Conservation (phyloP, 2,329 filamentous ascomycete species). For the Pseudocercospora crystallina region DNA sequence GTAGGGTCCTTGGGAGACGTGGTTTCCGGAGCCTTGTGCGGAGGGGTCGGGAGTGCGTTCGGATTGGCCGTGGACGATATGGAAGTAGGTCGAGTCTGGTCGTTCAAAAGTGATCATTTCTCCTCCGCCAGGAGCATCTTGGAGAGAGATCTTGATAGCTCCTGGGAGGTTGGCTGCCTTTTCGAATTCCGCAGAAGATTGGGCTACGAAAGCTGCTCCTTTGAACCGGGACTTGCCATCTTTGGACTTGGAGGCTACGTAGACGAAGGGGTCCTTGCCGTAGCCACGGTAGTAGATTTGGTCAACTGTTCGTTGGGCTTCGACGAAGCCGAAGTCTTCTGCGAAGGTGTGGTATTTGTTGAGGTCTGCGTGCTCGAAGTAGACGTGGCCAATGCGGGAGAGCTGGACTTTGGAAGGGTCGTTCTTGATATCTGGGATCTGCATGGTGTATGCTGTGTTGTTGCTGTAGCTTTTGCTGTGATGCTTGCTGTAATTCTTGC, state of each 20-base stretch:
- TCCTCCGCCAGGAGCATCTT: slow-evolving; percentile 8
- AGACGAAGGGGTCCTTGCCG: slow-evolving; percentile 14
- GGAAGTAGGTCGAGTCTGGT: slow-evolving; percentile 10
- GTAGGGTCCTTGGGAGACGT: slow-evolving; percentile 1
- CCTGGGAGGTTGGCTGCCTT: slow-evolving; percentile 7
- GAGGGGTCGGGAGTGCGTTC: neutral
- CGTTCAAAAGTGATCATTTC: slow-evolving; percentile 9
- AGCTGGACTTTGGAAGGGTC: slow-evolving; percentile 13
- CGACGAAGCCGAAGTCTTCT: slow-evolving; percentile 13
- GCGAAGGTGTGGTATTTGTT: slow-evolving; percentile 11
- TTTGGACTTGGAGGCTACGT: slow-evolving; percentile 4
- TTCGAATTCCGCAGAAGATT: slow-evolving; percentile 11
- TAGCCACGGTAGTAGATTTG: slow-evolving; percentile 14
- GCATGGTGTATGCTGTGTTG: neutral
- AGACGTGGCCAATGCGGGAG: slow-evolving; percentile 9
- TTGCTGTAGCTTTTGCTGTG: too few species aligned
- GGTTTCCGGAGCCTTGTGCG: neutral
- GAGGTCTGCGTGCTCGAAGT: slow-evolving; percentile 14
- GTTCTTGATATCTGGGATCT: slow-evolving; percentile 12
- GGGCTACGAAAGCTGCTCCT: slow-evolving; percentile 16
- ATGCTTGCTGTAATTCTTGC: too few species aligned
- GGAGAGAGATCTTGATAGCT: neutral
- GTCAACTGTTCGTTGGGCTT: neutral
- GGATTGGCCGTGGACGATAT: slow-evolving; percentile 8
- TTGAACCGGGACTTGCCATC: slow-evolving; percentile 10